phyloP scores from a whole-genome alignment of 129 eudicot species.

The Gnaphalium uliginosum region DNA sequence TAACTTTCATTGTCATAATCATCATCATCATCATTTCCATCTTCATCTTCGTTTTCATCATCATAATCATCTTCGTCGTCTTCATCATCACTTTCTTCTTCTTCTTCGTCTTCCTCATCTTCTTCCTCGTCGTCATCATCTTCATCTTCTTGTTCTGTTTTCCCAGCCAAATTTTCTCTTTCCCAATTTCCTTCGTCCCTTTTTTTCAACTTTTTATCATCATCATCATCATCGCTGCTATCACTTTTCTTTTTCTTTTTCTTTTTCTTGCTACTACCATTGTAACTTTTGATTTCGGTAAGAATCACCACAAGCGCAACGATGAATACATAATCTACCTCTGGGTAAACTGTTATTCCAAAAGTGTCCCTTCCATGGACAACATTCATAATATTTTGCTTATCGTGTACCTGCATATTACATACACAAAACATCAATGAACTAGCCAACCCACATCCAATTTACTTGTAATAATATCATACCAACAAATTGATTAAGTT shows the following conservation, averaged over 20 bases:
- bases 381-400: slow-evolving; percentile 34
- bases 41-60: not conserved
- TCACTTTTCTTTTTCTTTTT: slow-evolving; percentile 14
- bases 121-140: not conserved
- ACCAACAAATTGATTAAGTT: no score
- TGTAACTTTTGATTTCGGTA: slow-evolving; percentile 39
- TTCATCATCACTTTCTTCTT: not conserved
- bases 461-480: not conserved
- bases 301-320: slow-evolving; percentile 49
- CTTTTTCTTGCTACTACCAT: slow-evolving; percentile 24
- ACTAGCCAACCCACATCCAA: not conserved
- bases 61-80: not conserved
- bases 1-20: not conserved
- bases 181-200: not conserved
- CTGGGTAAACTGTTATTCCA: slow-evolving; percentile 47
- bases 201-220: not conserved
- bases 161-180: not conserved
- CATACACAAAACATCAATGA: not conserved
- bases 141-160: not conserved
- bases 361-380: slow-evolving; percentile 45
- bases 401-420: slow-evolving; percentile 43
- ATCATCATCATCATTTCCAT: not conserved
- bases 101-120: not conserved
- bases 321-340: slow-evolving; percentile 52
- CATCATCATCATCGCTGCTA: slow-evolving; percentile 14